Percentiles rank a stretch among this genome's conserved stretches.
Conservation (phyloP, 768 basidiomycete species). For the Mycena floridula region DNA sequence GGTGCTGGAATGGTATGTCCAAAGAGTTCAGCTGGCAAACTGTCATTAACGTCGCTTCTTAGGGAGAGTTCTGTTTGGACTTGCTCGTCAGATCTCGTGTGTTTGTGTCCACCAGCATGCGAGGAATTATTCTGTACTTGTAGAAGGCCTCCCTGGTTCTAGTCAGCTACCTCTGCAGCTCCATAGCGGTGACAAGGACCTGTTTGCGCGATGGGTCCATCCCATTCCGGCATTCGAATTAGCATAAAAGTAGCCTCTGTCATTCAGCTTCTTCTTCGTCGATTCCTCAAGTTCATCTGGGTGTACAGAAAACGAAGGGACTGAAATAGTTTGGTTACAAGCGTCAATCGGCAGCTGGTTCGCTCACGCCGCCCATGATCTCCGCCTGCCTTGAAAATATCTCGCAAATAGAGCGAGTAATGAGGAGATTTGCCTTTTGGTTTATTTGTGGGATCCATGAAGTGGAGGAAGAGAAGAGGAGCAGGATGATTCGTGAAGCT, state of each 20-base stretch:
- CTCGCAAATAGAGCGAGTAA: too few species aligned
- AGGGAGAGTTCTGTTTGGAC: conserved; percentile 1
- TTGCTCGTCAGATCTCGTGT: conserved; percentile 39
- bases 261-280: conserved; percentile 35
- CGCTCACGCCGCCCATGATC: too few species aligned
- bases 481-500: too few species aligned
- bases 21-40: conserved; percentile 30
- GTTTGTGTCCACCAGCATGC: conserved; percentile 47
- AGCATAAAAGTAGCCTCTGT: conserved; percentile 45
- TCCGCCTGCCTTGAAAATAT: too few species aligned
- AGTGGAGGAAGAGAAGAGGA: too few species aligned
- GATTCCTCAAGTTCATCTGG: conserved; percentile 32
- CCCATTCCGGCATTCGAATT: conserved; percentile 47
- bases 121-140: conserved; percentile 48
- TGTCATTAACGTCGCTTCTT: neutral
- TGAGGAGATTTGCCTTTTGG: too few species aligned
- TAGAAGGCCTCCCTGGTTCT: conserved; percentile 40
- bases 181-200: too few species aligned
- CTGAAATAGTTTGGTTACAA: too few species aligned
- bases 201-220: conserved; percentile 47
- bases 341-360: too few species aligned
- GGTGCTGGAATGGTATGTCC: conserved; percentile 45
- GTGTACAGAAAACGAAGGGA: too few species aligned
- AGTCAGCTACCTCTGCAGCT: neutral
- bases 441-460: too few species aligned